Percentiles rank a stretch among this genome's conserved stretches.
Conservation (phyloP, 2,329 filamentous ascomycete genomes). For the Phyllachora maydis region DNA sequence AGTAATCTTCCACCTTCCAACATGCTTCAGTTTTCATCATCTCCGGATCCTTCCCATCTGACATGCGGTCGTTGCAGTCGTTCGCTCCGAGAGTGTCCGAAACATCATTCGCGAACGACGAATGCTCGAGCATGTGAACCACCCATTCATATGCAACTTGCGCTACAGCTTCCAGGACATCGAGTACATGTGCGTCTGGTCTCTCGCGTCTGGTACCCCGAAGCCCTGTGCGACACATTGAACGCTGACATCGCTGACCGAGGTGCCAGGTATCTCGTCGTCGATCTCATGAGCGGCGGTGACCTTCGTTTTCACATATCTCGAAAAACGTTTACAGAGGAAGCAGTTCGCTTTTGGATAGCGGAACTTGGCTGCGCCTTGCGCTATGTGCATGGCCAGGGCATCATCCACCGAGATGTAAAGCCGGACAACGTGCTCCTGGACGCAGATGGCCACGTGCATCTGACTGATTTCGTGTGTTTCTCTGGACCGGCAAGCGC, state of each 20-base stretch:
- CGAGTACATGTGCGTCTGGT: conserved; percentile 66
- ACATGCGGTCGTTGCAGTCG: no score
- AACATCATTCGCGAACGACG: conserved; percentile 95
- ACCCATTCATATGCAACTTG: conserved; percentile 94
- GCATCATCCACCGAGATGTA: conserved; percentile 78
- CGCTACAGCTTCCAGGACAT: conserved; percentile 98
- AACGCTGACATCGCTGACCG: no score
- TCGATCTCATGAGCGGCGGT: conserved; percentile 95
- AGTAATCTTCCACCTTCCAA: no score
- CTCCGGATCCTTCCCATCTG: no score
- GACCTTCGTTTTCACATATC: conserved; percentile 96
- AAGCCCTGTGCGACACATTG: conserved; percentile 1
- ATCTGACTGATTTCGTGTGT: conserved; percentile 90
- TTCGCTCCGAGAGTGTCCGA: conserved; percentile 90
- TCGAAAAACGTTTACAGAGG: conserved; percentile 92
- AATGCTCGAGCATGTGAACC: conserved; percentile 96
- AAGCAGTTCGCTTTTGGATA: conserved; percentile 93
- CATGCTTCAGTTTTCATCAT: no score
- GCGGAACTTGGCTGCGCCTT: conserved; percentile 82
- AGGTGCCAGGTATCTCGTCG: conserved; percentile 80
- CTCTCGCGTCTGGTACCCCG: neutral
- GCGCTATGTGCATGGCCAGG: conserved; percentile 66
- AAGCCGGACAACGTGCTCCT: conserved; percentile 85
- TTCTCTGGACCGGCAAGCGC: no score
- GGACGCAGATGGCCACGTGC: conserved; percentile 80